Evolutionary conservation across 179 eudicot genomes (phyloP), one percentile per base, ranked within the genome.

Genomic region (Nepenthes alata): DNA sequence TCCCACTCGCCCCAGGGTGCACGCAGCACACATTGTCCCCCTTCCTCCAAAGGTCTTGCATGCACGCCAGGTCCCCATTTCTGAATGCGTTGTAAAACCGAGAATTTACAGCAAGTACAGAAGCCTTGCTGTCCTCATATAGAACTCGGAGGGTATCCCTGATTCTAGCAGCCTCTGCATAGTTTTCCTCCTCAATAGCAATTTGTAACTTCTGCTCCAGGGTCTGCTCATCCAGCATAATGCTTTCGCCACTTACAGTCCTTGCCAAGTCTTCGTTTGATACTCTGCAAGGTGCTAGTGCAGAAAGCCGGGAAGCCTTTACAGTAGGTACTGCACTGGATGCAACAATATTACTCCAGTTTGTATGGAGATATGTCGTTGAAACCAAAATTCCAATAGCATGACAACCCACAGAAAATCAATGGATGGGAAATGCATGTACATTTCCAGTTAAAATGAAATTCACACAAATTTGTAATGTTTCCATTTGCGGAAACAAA

Each of bases 1-100:
- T 93, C 59, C 96, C 93, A 64, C 95, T 85, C 0, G 95, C 88
- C 64, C 98, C 98, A 0, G 98, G 96, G 71, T 93, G 98, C 11
- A 93, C 96, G 25, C 90, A 87, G 69, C 96, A 93, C 34, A 78
- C 96, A 9, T 79, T 66, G 3, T 89, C 90, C 14, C 84, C 87
- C 62, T 75, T 82, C 9, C 81, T 84, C 98, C 98, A 93, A 38
- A 93, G 86, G 51, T 72, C 57, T 77, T 93, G 90, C 98, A 89
- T 89, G 2, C 90, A 58, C 15, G 91, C 91, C 66, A 93, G 69
- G 61, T 93, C 87, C 14, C 98, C 98, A 0, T 61, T 69, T 67
- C 90, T 83, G 75, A 93, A 93, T 13, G 98, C 80, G 48, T 89
- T 83, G 68, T 93, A 93, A 72, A 93, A 93, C 68, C 80, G 76